A percentile compares a stretch with the other conserved stretches of the same genome.
These are phyloP conservation scores for Penicillium canescens DNA, from an alignment of 495 filamentous ascomycete species.

Conservation along the genomic window DNA sequence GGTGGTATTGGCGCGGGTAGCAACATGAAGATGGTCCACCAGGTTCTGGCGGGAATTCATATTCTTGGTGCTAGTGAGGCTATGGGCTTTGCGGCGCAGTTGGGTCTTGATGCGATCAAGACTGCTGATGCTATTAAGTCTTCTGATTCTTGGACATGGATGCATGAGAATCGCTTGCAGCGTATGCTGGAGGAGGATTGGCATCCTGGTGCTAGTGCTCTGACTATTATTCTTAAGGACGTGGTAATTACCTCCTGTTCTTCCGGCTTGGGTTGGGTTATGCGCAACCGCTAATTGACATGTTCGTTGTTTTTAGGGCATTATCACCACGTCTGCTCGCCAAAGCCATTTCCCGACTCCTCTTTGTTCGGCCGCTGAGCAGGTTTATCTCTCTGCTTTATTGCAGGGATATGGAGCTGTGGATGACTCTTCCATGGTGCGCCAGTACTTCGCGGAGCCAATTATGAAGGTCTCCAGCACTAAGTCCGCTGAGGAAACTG, in stretches of 20 bases:
- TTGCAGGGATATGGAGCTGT: slow-evolving; percentile 61
- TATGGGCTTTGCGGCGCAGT: slow-evolving; percentile 67
- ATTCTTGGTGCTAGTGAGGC: slow-evolving; percentile 73
- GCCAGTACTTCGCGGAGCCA: slow-evolving; percentile 54
- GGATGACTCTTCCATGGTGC: slow-evolving; percentile 71
- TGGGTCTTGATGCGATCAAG: slow-evolving; percentile 62
- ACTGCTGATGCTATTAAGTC: slow-evolving; percentile 58
- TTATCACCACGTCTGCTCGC: slow-evolving; percentile 71
- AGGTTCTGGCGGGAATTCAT: slow-evolving; percentile 75
- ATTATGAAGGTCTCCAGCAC: slow-evolving; percentile 34
- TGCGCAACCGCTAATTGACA: background rate
- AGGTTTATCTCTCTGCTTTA: slow-evolving; percentile 63
- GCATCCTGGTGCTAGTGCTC: slow-evolving; percentile 63
- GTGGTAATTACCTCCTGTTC: slow-evolving; percentile 38
- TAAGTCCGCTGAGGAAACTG: slow-evolving; percentile 28
- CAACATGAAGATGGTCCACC: slow-evolving; percentile 87
- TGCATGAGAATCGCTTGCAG: slow-evolving; percentile 75
- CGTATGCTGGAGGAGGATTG: slow-evolving; percentile 69
- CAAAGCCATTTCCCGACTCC: slow-evolving; percentile 63
- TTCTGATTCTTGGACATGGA: slow-evolving; percentile 71
- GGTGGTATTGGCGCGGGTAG: slow-evolving; percentile 77
- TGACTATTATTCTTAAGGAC: slow-evolving; percentile 81
- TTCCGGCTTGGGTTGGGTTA: background rate
- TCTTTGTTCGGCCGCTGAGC: slow-evolving; percentile 69
- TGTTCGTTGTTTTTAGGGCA: slow-evolving; percentile 44